A percentile compares a stretch with the other conserved stretches of the same genome.
phyloP scores from a whole-genome alignment of 306 rosid genomes.

The Mimosa pudica region DNA sequence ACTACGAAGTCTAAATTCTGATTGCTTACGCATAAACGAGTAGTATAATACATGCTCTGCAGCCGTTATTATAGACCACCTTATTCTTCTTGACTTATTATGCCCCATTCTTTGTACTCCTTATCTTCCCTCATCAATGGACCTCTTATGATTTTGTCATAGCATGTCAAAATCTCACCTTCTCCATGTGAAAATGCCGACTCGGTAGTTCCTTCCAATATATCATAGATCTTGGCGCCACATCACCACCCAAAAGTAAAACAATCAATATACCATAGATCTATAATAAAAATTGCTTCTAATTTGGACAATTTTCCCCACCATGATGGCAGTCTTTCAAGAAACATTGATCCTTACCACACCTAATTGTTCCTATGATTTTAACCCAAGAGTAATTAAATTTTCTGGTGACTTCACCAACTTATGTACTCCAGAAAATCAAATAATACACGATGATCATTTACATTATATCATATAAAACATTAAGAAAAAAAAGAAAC shows the following conservation, averaged over 20 bases:
- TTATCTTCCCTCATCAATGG: background rate
- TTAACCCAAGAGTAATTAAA: background rate
- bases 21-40: background rate
- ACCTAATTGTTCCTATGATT: background rate
- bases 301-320: slow-evolving; percentile 8
- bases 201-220: background rate
- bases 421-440: slow-evolving; percentile 36
- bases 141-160: background rate
- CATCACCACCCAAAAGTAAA: background rate
- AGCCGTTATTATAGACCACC: background rate
- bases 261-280: background rate
- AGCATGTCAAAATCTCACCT: background rate
- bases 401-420: background rate
- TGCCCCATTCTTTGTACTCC: slow-evolving; percentile 1
- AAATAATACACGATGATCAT: slow-evolving; percentile 21
- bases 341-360: background rate
- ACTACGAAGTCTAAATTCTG: background rate
- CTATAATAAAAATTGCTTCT: slow-evolving; percentile 11
- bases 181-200: slow-evolving; percentile 35
- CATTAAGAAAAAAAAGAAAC: background rate
- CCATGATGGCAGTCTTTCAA: background rate
- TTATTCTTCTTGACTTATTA: slow-evolving; percentile 41
- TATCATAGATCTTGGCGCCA: background rate
- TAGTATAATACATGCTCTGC: background rate
- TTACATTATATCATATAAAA: slow-evolving; percentile 38